These are phyloP conservation scores for Vaccinium vitisidaea DNA, from an alignment of 148 eudicot species.

Conservation along the genomic window DNA sequence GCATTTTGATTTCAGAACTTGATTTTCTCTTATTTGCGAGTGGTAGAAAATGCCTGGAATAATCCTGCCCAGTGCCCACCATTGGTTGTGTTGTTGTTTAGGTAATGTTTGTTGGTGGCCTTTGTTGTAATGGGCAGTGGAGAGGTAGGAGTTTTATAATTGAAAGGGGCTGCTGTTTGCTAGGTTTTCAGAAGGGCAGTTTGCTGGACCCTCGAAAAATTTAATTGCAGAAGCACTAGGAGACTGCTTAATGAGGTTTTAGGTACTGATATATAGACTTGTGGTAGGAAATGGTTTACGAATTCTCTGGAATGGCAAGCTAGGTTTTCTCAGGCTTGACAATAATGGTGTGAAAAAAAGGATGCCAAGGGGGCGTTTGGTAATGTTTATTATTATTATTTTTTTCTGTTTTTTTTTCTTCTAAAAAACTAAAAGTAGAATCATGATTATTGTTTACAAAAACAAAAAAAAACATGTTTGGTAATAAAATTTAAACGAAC, in stretches of 20 bases:
- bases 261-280: neutral
- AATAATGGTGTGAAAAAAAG: too few relatives aligned
- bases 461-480: too few relatives aligned
- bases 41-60: neutral
- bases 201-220: neutral
- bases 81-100: neutral
- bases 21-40: neutral
- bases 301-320: neutral
- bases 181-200: neutral
- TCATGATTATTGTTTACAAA: too few relatives aligned
- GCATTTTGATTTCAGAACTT: neutral
- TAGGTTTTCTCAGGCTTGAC: neutral
- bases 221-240: neutral
- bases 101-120: neutral
- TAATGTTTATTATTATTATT: too few relatives aligned
- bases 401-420: too few relatives aligned
- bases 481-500: too few relatives aligned
- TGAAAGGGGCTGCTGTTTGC: neutral
- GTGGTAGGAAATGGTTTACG: neutral
- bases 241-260: neutral
- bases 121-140: neutral
- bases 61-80: neutral
- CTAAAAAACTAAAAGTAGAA: too few relatives aligned
- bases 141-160: neutral
- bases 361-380: too few relatives aligned